Percentiles rank a stretch among this genome's conserved stretches.
Evolutionary conservation across 2,329 filamentous ascomycete genomes (phyloP).

Genomic region (Talaromyces sp.): DNA sequence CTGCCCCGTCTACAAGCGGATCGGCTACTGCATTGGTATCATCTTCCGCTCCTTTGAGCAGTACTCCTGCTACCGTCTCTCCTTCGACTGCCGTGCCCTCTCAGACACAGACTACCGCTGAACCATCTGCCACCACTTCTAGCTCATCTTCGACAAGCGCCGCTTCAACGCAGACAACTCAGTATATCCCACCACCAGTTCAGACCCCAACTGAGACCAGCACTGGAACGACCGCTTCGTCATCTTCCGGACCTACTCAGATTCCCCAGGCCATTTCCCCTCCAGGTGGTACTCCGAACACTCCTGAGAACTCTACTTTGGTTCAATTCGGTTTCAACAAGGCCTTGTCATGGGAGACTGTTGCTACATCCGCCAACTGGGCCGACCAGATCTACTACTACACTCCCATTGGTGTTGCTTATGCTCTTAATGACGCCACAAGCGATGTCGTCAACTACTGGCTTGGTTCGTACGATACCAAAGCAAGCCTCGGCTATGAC

Average conservation of each 20-base stretch:
- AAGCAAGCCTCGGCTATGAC: slow-evolving; percentile 64
- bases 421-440: slow-evolving; percentile 52
- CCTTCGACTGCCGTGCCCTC: slow-evolving; percentile 5
- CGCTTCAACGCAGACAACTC: slow-evolving; percentile 17
- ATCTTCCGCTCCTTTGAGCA: not conserved
- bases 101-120: slow-evolving; percentile 18
- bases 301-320: slow-evolving; percentile 63
- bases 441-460: slow-evolving; percentile 63
- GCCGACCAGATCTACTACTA: slow-evolving; percentile 81
- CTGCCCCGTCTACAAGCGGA: not conserved
- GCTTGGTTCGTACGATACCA: slow-evolving; percentile 74
- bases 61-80: not conserved
- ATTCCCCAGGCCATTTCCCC: slow-evolving; percentile 76
- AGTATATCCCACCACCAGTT: slow-evolving; percentile 22
- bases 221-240: slow-evolving; percentile 34
- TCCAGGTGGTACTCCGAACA: slow-evolving; percentile 53
- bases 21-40: not conserved
- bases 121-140: not conserved
- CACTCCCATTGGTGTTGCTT: slow-evolving; percentile 67
- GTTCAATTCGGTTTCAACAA: slow-evolving; percentile 84
- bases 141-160: slow-evolving; percentile 6
- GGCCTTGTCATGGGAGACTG: slow-evolving; percentile 78
- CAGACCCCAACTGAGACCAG: slow-evolving; percentile 23
- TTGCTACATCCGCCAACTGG: slow-evolving; percentile 67
- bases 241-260: slow-evolving; percentile 54